Conservation (phyloP, 495 filamentous ascomycete genomes). For the Poronia punctata region DNA sequence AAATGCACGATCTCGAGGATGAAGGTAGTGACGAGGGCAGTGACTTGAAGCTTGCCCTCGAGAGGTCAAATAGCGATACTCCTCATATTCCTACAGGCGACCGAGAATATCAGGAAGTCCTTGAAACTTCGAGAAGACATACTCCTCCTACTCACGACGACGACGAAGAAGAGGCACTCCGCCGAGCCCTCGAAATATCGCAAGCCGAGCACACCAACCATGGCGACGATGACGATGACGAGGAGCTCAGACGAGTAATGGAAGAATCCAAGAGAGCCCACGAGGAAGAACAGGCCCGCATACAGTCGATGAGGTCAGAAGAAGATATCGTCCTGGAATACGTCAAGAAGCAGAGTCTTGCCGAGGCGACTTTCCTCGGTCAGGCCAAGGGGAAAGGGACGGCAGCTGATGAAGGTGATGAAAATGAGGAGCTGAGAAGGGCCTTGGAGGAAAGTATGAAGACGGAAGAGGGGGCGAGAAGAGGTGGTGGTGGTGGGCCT, state of each 20-base stretch:
- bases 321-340: conserved; percentile 71
- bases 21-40: conserved; percentile 28
- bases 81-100: conserved; percentile 7
- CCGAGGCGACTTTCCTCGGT: conserved; percentile 50
- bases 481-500: conserved; percentile 17
- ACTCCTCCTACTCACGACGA: too few relatives aligned
- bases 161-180: conserved; percentile 41
- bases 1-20: conserved; percentile 35
- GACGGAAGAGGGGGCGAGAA: conserved; percentile 3
- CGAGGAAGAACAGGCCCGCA: conserved; percentile 30
- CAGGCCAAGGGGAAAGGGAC: conserved; percentile 13
- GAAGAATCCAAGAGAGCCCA: conserved; percentile 41
- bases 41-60: conserved; percentile 24
- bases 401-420: conserved; percentile 20
- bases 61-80: conserved; percentile 14
- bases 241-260: conserved; percentile 35
- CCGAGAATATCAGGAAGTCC: conserved; percentile 24
- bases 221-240: conserved; percentile 32
- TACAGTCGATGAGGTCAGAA: conserved; percentile 46
- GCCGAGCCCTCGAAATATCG: conserved; percentile 40
- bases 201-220: conserved; percentile 12
- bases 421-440: conserved; percentile 39
- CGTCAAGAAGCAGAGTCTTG: conserved; percentile 69
- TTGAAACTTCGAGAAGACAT: conserved; percentile 21
- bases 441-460: conserved; percentile 44